Conservation (phyloP, 306 rosid genomes). For the Prosopis cineraria region DNA sequence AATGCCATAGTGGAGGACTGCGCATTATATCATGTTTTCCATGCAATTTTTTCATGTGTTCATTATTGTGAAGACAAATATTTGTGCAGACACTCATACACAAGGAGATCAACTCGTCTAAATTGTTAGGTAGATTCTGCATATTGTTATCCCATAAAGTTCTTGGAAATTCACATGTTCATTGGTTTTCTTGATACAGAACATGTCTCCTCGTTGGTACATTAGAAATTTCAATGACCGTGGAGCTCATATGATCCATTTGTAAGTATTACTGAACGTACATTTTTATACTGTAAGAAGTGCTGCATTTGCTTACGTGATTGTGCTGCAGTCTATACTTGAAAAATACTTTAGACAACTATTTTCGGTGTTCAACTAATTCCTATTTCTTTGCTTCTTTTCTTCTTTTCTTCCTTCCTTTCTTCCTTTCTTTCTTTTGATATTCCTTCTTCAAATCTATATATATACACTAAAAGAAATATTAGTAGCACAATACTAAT, state of each 20-base stretch:
- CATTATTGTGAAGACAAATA: background rate
- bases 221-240: constrained; percentile 64
- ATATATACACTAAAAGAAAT: background rate
- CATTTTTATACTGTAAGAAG: constrained; percentile 16
- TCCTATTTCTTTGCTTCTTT: background rate
- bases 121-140: constrained; percentile 10
- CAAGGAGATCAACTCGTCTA: constrained; percentile 18
- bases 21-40: constrained; percentile 20
- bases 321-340: constrained; percentile 3
- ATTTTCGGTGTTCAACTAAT: constrained; percentile 9
- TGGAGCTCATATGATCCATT: constrained; percentile 69
- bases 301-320: background rate
- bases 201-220: constrained; percentile 89
- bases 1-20: constrained; percentile 24
- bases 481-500: background rate
- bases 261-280: constrained; percentile 59
- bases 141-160: constrained; percentile 16
- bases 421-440: too few relatives aligned
- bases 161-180: constrained; percentile 21
- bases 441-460: background rate
- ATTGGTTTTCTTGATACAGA: constrained; percentile 51
- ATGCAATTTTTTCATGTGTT: constrained; percentile 14
- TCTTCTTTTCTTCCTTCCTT: too few relatives aligned
- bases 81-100: background rate
- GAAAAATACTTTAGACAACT: background rate